Conservation (phyloP, 345 rosid species). For the Moricandia arvensis region DNA sequence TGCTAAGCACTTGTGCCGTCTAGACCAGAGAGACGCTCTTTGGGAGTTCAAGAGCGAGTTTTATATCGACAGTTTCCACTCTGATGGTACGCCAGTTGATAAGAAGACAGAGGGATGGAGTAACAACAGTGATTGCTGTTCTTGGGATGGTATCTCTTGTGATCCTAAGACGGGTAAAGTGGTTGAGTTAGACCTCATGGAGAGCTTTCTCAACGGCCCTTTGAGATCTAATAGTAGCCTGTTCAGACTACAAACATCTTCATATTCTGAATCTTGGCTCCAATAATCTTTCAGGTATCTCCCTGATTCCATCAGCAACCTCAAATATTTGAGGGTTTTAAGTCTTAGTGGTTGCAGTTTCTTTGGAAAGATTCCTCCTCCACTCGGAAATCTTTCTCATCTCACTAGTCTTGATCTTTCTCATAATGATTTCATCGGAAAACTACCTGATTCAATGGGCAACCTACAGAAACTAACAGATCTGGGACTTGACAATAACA, state of each 20-base stretch:
- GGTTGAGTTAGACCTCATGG: background rate
- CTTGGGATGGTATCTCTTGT: background rate
- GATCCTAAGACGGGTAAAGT: background rate
- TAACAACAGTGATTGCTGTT: background rate
- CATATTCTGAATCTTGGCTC: background rate
- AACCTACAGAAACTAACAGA: background rate
- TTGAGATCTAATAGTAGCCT: background rate
- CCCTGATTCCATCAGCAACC: background rate
- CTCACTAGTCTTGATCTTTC: conserved; percentile 9
- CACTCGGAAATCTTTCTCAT: conserved; percentile 25
- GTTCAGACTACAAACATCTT: background rate
- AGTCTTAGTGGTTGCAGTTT: conserved; percentile 5
- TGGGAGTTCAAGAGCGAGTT: conserved; percentile 19
- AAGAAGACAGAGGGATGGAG: background rate
- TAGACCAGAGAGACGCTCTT: conserved; percentile 26
- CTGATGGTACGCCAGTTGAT: background rate
- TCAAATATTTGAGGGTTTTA: background rate
- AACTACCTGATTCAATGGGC: background rate
- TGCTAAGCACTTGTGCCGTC: background rate
- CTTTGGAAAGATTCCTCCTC: background rate
- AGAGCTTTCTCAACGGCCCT: background rate
- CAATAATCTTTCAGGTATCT: background rate
- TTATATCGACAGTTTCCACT: background rate
- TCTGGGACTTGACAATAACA: background rate
- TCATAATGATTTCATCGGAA: conserved; percentile 34